Conservation (phyloP, 345 rosid genomes). For the Ricinus communis region DNA sequence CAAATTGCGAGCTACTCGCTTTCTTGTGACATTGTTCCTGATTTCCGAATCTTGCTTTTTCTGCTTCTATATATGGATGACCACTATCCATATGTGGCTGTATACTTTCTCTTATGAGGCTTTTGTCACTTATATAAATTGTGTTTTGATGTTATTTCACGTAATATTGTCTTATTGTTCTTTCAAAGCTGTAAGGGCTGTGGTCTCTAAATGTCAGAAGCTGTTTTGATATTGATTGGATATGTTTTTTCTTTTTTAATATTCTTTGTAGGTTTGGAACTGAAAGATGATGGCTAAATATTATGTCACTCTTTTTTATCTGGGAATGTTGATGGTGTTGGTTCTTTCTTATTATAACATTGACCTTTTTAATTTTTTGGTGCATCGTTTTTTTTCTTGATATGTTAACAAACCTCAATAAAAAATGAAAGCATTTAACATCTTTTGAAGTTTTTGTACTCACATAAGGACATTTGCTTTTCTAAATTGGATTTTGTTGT, state of each 20-base stretch:
- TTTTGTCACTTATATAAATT: neutral
- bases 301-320: constrained; percentile 1
- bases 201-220: neutral
- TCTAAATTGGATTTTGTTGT: constrained; percentile 11
- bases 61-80: neutral
- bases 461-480: constrained; percentile 6
- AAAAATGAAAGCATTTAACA: neutral
- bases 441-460: neutral
- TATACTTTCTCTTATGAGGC: too few species aligned
- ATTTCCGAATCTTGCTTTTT: neutral
- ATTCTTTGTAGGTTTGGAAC: neutral
- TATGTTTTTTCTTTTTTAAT: neutral
- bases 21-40: neutral
- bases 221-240: neutral
- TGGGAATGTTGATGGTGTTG: neutral
- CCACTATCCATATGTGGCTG: neutral
- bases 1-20: neutral
- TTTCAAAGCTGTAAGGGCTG: neutral
- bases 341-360: neutral
- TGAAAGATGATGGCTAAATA: constrained; percentile 3
- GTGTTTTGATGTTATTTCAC: constrained; percentile 26
- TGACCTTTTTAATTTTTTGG: neutral
- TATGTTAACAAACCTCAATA: neutral
- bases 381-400: neutral
- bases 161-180: constrained; percentile 20